Conservation (phyloP, 177 flowering plant species). For the Vitis hybrid region DNA sequence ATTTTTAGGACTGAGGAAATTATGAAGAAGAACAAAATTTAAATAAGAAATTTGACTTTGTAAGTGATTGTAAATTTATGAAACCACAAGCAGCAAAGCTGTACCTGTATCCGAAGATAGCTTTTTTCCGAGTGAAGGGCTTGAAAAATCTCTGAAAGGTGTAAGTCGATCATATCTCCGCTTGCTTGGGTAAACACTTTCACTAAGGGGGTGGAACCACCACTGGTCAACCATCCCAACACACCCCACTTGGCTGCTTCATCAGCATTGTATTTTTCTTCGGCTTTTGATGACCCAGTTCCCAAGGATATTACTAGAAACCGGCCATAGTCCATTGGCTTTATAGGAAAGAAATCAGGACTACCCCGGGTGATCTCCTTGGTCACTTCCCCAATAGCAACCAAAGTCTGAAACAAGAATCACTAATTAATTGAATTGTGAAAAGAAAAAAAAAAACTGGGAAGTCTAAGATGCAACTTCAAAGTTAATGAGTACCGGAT, state of each 20-base stretch:
- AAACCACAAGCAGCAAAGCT: background rate
- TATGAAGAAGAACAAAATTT: no score
- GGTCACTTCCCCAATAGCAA: constrained; percentile 40
- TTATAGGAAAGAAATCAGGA: constrained; percentile 21
- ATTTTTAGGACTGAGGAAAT: no score
- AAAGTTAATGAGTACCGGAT: constrained; percentile 38
- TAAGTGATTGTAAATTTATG: background rate
- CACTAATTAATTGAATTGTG: no score
- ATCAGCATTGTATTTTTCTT: constrained; percentile 35
- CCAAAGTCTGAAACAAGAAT: constrained; percentile 28
- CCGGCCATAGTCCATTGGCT: constrained; percentile 29
- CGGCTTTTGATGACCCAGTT: constrained; percentile 41
- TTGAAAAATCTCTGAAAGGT: constrained; percentile 34
- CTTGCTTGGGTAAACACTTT: constrained; percentile 45
- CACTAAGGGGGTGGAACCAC: constrained; percentile 40
- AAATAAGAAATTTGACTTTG: background rate
- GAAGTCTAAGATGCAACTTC: background rate
- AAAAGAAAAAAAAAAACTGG: background rate
- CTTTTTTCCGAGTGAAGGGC: constrained; percentile 36
- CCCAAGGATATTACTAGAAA: constrained; percentile 56
- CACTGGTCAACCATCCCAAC: constrained; percentile 41
- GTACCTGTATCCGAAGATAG: constrained; percentile 63
- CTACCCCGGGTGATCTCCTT: constrained; percentile 19
- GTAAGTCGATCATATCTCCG: constrained; percentile 50
- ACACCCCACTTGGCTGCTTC: constrained; percentile 52